phyloP scores from a whole-genome alignment of 225 moss, liverwort and hornwort genomes.

The Marchantia paleacea region DNA sequence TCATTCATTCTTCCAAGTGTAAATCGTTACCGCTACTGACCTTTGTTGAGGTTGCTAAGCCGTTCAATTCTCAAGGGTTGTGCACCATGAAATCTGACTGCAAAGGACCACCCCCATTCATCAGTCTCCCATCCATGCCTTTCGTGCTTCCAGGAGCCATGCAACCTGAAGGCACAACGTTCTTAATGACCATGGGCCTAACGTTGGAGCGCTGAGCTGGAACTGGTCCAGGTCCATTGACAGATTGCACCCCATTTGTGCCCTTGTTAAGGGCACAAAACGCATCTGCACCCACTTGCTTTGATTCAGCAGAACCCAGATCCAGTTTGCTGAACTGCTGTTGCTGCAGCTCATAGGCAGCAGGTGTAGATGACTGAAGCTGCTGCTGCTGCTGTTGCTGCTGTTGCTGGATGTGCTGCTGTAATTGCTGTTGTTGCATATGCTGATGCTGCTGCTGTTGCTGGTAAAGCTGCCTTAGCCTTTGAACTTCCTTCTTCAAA shows the following conservation, averaged over 20 bases:
- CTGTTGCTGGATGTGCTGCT: constrained; percentile 54
- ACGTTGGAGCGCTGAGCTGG: constrained; percentile 33
- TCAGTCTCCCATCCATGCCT: constrained; percentile 42
- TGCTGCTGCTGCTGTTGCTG: constrained; percentile 49
- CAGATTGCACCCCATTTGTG: constrained; percentile 27
- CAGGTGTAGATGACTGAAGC: constrained; percentile 55
- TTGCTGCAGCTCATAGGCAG: constrained; percentile 66
- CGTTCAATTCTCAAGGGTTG: constrained; percentile 34
- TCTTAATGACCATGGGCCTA: constrained; percentile 39
- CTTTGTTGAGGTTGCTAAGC: constrained; percentile 6
- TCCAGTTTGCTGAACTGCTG: constrained; percentile 86
- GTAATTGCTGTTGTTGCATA: constrained; percentile 49
- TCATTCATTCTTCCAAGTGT: constrained; percentile 30
- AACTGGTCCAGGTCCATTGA: constrained; percentile 26
- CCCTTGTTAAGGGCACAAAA: constrained; percentile 20
- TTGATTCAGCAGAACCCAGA: constrained; percentile 54
- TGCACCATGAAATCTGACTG: constrained; percentile 57
- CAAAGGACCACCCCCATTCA: constrained; percentile 45
- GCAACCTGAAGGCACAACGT: constrained; percentile 43
- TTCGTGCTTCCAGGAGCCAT: constrained; percentile 49
- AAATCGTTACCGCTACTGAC: constrained; percentile 26
- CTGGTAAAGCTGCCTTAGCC: constrained; percentile 59
- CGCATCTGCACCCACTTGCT: constrained; percentile 33
- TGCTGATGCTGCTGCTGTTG: constrained; percentile 53
- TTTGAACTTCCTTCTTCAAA: constrained; percentile 70